phyloP scores from a whole-genome alignment of 106 monocot species.

The Dactylorhiza incarnata region DNA sequence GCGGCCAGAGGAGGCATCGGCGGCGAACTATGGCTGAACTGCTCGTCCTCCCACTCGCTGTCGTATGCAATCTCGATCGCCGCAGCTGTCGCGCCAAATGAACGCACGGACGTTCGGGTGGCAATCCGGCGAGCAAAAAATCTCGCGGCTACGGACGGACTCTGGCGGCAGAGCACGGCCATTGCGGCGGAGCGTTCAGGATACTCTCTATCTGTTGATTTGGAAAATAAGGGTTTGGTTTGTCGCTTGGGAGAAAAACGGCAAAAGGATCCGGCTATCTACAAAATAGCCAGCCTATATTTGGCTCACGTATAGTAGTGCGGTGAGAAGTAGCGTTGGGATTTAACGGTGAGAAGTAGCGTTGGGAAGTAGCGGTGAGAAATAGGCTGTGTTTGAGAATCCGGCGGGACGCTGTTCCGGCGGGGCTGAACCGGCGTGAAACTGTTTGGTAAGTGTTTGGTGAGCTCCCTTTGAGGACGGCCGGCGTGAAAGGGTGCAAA shows the following conservation, averaged over 20 bases:
- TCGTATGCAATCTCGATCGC: conserved; percentile 33
- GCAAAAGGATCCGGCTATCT: too few species aligned
- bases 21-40: background rate
- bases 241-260: background rate
- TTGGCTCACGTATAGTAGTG: too few species aligned
- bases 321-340: too few species aligned
- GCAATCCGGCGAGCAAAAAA: conserved; percentile 7
- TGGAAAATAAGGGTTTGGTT: background rate
- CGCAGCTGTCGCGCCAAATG: conserved; percentile 23
- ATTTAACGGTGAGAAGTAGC: too few species aligned
- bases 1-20: background rate
- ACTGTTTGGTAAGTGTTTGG: too few species aligned
- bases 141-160: conserved; percentile 5
- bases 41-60: conserved; percentile 36
- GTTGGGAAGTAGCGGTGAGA: too few species aligned
- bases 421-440: too few species aligned
- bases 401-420: too few species aligned
- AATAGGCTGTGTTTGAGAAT: too few species aligned
- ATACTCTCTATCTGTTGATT: background rate
- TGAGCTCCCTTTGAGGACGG: too few species aligned
- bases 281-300: too few species aligned
- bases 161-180: background rate
- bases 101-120: conserved; percentile 1
- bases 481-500: too few species aligned
- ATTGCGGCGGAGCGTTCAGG: conserved; percentile 6